Conservation (phyloP, 768 basidiomycete species). For the Boletus reticulatus region DNA sequence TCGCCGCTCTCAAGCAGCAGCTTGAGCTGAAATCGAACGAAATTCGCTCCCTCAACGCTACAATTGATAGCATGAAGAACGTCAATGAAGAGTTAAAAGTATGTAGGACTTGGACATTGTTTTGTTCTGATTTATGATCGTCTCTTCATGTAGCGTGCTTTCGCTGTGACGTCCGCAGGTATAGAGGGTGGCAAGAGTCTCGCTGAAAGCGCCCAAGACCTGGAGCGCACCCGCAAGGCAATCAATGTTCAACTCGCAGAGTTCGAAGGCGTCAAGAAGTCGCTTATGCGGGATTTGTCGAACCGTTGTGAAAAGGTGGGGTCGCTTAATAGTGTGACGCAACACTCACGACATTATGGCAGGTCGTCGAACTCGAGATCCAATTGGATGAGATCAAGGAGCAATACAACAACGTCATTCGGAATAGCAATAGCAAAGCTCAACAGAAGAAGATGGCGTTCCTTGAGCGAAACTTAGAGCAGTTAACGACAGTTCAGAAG, state of each 20-base stretch:
- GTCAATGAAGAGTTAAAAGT: conserved; percentile 99
- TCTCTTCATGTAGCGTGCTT: conserved; percentile 70
- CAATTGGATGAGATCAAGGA: conserved; percentile 98
- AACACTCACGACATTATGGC: conserved; percentile 14
- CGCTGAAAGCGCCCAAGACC: conserved; percentile 94
- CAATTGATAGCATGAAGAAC: conserved; percentile 90
- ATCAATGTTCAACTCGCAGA: conserved; percentile 98
- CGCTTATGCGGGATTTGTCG: conserved; percentile 96
- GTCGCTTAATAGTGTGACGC: conserved; percentile 2
- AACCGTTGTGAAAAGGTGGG: conserved; percentile 98
- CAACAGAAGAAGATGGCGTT: conserved; percentile 99
- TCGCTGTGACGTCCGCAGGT: conserved; percentile 94
- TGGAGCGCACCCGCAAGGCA: conserved; percentile 93
- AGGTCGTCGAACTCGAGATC: conserved; percentile 99
- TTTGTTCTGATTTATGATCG: not conserved
- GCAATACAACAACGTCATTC: conserved; percentile 97
- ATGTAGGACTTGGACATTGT: conserved; percentile 15
- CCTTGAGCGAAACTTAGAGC: conserved; percentile 94
- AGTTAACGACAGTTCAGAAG: conserved; percentile 93
- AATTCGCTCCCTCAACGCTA: conserved; percentile 76
- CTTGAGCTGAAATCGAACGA: conserved; percentile 83
- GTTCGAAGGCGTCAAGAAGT: conserved; percentile 98
- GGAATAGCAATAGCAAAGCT: conserved; percentile 96
- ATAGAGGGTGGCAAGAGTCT: conserved; percentile 97
- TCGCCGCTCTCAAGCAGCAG: conserved; percentile 84